Evolutionary conservation across 2,329 filamentous ascomycete species (phyloP), one percentile per base, ranked within the genome.

Genomic region (Chaetomiaceae sp.): DNA sequence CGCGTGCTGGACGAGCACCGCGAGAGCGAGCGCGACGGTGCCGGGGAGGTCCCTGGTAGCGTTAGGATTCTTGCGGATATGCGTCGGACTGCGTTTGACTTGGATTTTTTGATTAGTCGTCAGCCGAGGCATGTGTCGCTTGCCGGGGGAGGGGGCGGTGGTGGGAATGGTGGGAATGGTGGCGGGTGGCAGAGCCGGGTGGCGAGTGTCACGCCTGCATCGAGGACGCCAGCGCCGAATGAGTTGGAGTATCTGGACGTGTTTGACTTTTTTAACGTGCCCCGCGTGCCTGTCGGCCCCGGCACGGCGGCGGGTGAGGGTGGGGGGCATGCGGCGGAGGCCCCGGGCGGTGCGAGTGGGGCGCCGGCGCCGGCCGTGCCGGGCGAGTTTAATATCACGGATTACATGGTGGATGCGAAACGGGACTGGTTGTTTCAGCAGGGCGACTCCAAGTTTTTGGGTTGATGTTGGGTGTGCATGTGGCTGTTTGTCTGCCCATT

Each of bases 261-360:
- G 0, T 96, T 96, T 65, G 89, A 93, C 60, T 96, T 95, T 65
- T 96, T 96, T 75, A 96, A 96, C 64, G 83, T 95, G 50, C 91
- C 91, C 1, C 75, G 89, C 16, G 71, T 96, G 20, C 78, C 80
- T 0, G 68, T 78, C 19, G 70, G 70, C 25, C 68, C 70, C 7
- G 58, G 51, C 10, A 70, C 73, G 46, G 30, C 7, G 30, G 30
- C 10, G n/a, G 54, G 58, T n/a, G 62, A 60, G 9, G 35, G 30
- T 20, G 44, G 17, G 17, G 38, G 48, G 31, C 44, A 21, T 45
- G 54, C 43, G 23, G 17, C 21, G 3, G 35, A n/a, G 14, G 39
- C 17, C 4, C 54, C 49, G 14, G 61, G 52, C 51, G 31, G 55
- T 55, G 33, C 51, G 21, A 48, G 46, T 10, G 66, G 64, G 4